These are phyloP conservation scores for Leccinum subspadiceum DNA, from an alignment of 1,284 basidiomycete species.

Conservation along the genomic window DNA sequence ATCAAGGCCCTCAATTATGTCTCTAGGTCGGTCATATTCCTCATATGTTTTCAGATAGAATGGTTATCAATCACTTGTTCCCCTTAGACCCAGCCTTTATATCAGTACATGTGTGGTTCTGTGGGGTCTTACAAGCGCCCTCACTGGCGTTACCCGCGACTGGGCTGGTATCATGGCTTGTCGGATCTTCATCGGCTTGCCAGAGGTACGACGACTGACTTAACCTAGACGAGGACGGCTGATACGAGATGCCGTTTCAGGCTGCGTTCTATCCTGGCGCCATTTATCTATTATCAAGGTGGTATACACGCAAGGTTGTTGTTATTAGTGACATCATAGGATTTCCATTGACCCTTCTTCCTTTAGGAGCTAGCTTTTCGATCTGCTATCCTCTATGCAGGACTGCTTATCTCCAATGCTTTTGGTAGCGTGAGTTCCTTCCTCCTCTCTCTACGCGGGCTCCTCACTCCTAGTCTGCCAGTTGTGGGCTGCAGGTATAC, in stretches of 20 bases:
- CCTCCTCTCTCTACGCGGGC: conserved; percentile 32
- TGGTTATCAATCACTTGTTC: not conserved
- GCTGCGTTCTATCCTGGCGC: conserved; percentile 67
- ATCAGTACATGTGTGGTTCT: conserved; percentile 1
- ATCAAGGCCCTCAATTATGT: conserved; percentile 1
- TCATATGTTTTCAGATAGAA: not conserved
- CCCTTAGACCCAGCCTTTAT: not conserved
- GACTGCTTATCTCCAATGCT: conserved; percentile 69
- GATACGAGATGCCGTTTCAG: conserved; percentile 34
- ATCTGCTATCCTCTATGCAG: conserved; percentile 66
- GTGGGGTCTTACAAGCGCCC: not conserved
- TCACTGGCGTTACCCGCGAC: not conserved
- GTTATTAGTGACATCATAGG: conserved; percentile 32
- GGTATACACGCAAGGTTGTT: conserved; percentile 62
- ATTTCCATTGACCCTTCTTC: conserved; percentile 39
- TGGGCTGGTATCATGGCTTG: conserved; percentile 2
- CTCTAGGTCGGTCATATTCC: not conserved
- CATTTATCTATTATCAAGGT: conserved; percentile 59
- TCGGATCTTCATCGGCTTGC: not conserved
- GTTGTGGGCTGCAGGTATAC: conserved; percentile 2
- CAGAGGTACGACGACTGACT: not conserved
- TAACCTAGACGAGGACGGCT: not conserved
- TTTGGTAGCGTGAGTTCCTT: conserved; percentile 57
- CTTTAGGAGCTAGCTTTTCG: conserved; percentile 65
- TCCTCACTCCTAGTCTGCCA: conserved; percentile 31